Evolutionary conservation across 768 basidiomycete species (phyloP).

Genomic region (Pulveroboletus sp.): DNA sequence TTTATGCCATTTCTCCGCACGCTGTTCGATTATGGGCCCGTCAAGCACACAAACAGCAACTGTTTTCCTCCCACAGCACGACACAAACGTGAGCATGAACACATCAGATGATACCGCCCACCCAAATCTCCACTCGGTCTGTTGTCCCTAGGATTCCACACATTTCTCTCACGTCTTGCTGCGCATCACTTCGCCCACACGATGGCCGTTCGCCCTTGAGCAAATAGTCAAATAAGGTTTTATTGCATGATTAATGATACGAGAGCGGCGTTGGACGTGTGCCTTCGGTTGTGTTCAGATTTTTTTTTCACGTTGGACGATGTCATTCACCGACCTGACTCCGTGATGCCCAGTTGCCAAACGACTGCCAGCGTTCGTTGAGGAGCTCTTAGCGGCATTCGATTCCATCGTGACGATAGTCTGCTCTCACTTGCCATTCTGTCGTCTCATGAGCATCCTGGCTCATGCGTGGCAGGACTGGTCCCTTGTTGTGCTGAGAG

Average conservation of each 20-base stretch:
- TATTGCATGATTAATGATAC: slow-evolving; percentile 11
- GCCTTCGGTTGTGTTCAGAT: slow-evolving; percentile 8
- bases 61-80: slow-evolving; percentile 11
- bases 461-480: not conserved
- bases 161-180: slow-evolving; percentile 17
- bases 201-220: slow-evolving; percentile 10
- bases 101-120: not conserved
- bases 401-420: slow-evolving; percentile 1
- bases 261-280: slow-evolving; percentile 17
- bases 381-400: not conserved
- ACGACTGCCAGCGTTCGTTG: not conserved
- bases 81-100: slow-evolving; percentile 4
- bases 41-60: not conserved
- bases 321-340: not conserved
- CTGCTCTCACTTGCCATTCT: not conserved
- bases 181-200: slow-evolving; percentile 14
- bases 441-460: not conserved
- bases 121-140: not conserved
- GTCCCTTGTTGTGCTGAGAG: not conserved
- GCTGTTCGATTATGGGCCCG: not conserved
- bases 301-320: not conserved
- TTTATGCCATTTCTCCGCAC: not conserved
- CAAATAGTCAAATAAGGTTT: slow-evolving; percentile 18
- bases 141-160: slow-evolving; percentile 1
- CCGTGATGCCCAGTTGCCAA: slow-evolving; percentile 8